A percentile compares a stretch with the other conserved stretches of the same genome.
Evolutionary conservation across 2,329 filamentous ascomycete genomes (phyloP).

Genomic region (Colletotrichum sp.): DNA sequence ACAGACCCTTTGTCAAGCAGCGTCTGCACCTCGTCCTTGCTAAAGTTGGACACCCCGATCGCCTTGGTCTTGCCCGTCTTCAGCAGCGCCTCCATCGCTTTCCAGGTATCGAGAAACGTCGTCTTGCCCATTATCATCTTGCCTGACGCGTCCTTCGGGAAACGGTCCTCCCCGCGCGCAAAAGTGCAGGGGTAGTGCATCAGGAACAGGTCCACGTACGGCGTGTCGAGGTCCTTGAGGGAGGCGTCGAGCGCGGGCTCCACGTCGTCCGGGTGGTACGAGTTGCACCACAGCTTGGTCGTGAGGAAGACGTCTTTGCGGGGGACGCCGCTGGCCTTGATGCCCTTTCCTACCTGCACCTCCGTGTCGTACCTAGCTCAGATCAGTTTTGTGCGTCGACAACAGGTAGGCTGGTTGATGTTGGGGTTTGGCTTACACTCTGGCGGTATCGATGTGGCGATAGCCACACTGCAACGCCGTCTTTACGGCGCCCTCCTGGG

Average conservation of each 20-base stretch:
- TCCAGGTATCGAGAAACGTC: neutral
- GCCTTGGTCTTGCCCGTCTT: neutral
- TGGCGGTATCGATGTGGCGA: constrained; percentile 39
- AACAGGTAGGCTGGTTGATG: neutral
- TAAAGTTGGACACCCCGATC: neutral
- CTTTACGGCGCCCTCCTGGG: constrained; percentile 28
- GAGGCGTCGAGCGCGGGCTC: constrained; percentile 29
- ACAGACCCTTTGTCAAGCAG: neutral
- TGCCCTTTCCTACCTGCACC: constrained; percentile 26
- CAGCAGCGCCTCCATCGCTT: neutral
- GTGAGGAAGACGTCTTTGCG: constrained; percentile 33
- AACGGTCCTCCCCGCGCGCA: constrained; percentile 20
- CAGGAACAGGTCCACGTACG: constrained; percentile 33
- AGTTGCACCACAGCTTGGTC: constrained; percentile 36
- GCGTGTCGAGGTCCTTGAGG: constrained; percentile 30
- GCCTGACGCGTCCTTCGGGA: constrained; percentile 18
- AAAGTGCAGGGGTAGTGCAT: constrained; percentile 33
- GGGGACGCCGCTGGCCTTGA: constrained; percentile 26
- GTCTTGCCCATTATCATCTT: neutral
- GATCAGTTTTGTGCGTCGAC: neutral
- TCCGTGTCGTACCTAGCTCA: constrained; percentile 18
- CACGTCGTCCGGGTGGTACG: constrained; percentile 29
- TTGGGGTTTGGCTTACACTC: neutral
- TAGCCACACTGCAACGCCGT: constrained; percentile 33
- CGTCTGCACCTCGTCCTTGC: neutral